These are phyloP conservation scores for Blepharisma japonicum DNA, from an alignment of 73 alveolate genomes.

Conservation along the genomic window DNA sequence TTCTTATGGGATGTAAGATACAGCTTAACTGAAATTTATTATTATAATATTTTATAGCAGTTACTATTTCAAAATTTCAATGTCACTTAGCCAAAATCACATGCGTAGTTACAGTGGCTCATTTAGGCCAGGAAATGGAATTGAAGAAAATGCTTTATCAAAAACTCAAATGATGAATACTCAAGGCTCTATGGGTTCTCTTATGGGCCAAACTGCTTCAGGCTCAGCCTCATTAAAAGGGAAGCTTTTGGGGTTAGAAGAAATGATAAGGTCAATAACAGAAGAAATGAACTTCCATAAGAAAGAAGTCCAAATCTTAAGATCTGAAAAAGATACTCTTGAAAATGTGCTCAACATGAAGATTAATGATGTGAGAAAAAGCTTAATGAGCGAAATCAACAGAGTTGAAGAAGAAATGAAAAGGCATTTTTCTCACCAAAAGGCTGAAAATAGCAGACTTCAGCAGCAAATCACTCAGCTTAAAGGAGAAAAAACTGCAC, in stretches of 20 bases:
- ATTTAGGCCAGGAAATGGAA: constrained; percentile 3
- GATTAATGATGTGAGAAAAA: constrained; percentile 92
- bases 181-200: constrained; percentile 31
- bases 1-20: too few relatives aligned
- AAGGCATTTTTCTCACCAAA: constrained; percentile 66
- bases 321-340: constrained; percentile 91
- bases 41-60: too few relatives aligned
- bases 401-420: constrained; percentile 97
- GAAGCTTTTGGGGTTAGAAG: constrained; percentile 52
- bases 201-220: background rate
- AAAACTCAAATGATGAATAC: constrained; percentile 26
- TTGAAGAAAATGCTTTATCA: constrained; percentile 10
- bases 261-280: constrained; percentile 42
- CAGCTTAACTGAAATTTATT: too few relatives aligned
- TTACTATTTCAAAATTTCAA: too few relatives aligned
- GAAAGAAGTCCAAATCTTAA: constrained; percentile 84
- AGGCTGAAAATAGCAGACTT: constrained; percentile 76
- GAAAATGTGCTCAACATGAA: constrained; percentile 91
- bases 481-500: constrained; percentile 83
- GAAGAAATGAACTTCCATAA: constrained; percentile 95
- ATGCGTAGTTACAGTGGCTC: constrained; percentile 6
- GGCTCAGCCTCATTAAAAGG: constrained; percentile 75
- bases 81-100: background rate
- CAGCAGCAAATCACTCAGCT: constrained; percentile 77
- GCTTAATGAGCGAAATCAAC: constrained; percentile 87